These are phyloP conservation scores for Solanum chilense DNA, from an alignment of 257 asterid species.

Conservation along the genomic window DNA sequence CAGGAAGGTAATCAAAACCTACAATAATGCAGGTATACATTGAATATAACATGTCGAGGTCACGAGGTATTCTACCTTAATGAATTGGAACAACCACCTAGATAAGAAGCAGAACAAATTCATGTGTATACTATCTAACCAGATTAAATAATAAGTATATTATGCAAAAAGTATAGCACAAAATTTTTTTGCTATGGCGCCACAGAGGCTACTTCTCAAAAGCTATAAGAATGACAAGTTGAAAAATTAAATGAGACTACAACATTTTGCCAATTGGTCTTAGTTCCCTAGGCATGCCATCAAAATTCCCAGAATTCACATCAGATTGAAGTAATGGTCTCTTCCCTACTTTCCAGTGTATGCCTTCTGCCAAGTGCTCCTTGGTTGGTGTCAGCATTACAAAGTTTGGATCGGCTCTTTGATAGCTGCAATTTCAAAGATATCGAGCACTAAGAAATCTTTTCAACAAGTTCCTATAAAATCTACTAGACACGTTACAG, in stretches of 20 bases:
- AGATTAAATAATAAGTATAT: neutral
- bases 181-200: neutral
- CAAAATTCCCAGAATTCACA: constrained; percentile 65
- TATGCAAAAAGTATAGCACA: neutral
- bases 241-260: constrained; percentile 11
- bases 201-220: neutral
- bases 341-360: constrained; percentile 66
- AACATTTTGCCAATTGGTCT: constrained; percentile 64
- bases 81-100: neutral
- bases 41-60: neutral
- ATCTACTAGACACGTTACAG: neutral
- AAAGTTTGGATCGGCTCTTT: constrained; percentile 88
- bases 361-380: constrained; percentile 91
- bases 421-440: constrained; percentile 39
- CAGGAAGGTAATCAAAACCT: neutral
- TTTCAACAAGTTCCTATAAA: neutral
- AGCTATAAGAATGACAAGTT: neutral
- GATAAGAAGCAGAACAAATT: neutral
- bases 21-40: neutral
- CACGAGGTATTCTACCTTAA: neutral
- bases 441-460: neutral
- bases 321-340: constrained; percentile 74
- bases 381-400: constrained; percentile 91
- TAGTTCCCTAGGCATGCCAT: constrained; percentile 65
- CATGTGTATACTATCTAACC: neutral